phyloP scores from a whole-genome alignment of 495 filamentous ascomycete species.

The Lasiosphaeriaceae sp. region DNA sequence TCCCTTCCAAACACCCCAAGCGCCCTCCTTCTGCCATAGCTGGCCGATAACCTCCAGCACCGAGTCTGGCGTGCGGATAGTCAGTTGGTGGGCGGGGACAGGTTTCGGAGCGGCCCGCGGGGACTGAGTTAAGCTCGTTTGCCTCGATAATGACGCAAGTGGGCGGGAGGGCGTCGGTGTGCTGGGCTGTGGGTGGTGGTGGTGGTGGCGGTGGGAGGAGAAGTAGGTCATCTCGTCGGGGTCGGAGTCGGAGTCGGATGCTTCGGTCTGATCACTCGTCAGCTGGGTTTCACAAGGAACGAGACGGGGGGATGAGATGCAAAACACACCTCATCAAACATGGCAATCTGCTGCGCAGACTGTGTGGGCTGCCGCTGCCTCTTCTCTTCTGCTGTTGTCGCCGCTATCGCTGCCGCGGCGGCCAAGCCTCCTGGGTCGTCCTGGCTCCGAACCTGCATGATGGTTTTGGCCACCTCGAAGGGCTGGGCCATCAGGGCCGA shows the following conservation, averaged over 20 bases:
- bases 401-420: conserved; percentile 20
- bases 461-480: conserved; percentile 92
- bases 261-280: neutral
- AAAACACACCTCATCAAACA: conserved; percentile 47
- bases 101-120: conserved; percentile 25
- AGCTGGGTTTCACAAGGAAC: neutral
- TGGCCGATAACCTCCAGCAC: conserved; percentile 75
- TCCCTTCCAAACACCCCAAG: conserved; percentile 92
- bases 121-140: conserved; percentile 28
- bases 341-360: conserved; percentile 39
- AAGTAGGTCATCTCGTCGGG: conserved; percentile 82
- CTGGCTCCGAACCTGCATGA: conserved; percentile 72
- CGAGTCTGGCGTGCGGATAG: conserved; percentile 64
- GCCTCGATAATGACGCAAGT: conserved; percentile 30
- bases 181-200: conserved; percentile 42
- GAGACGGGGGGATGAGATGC: neutral
- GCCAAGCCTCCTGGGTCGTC: conserved; percentile 40
- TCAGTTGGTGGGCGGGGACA: conserved; percentile 56
- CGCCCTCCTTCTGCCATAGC: conserved; percentile 84
- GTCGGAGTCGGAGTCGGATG: conserved; percentile 61
- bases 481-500: conserved; percentile 84
- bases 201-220: conserved; percentile 52
- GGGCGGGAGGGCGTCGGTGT: conserved; percentile 52
- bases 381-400: conserved; percentile 16
- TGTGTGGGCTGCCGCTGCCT: conserved; percentile 27